phyloP scores from a whole-genome alignment of 805 yeast genomes.

The Phaffomyces thermotolerans region DNA sequence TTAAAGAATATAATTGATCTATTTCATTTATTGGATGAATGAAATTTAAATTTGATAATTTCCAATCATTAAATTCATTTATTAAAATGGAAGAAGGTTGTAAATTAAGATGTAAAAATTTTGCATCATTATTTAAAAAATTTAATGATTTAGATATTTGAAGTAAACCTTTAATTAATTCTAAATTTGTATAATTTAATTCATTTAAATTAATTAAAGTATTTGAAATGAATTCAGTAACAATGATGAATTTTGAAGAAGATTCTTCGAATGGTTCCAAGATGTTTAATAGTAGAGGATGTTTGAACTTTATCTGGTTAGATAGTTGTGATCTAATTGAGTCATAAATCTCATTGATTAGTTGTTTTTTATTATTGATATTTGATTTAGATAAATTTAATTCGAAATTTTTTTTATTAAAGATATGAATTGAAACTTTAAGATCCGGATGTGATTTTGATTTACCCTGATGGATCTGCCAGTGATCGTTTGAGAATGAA shows the following conservation, averaged over 20 bases:
- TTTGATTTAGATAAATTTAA: slow-evolving; percentile 38
- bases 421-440: slow-evolving; percentile 75
- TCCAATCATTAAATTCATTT: slow-evolving; percentile 90
- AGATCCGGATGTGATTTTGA: slow-evolving; percentile 33
- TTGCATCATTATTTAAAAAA: slow-evolving; percentile 73
- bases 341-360: slow-evolving; percentile 55
- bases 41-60: slow-evolving; percentile 67
- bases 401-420: slow-evolving; percentile 75
- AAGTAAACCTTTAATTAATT: slow-evolving; percentile 75
- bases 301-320: slow-evolving; percentile 74
- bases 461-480: slow-evolving; percentile 79
- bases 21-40: slow-evolving; percentile 34
- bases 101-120: slow-evolving; percentile 67
- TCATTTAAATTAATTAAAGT: slow-evolving; percentile 38
- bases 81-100: slow-evolving; percentile 73
- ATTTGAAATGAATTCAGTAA: slow-evolving; percentile 68
- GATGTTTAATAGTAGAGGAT: slow-evolving; percentile 78
- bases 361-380: slow-evolving; percentile 39
- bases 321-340: slow-evolving; percentile 60
- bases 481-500: slow-evolving; percentile 64
- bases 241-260: slow-evolving; percentile 69
- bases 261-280: slow-evolving; percentile 90
- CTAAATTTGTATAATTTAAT: slow-evolving; percentile 34
- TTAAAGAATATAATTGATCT: slow-evolving; percentile 46
- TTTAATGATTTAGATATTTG: slow-evolving; percentile 73